A percentile compares a stretch with the other conserved stretches of the same genome.
phyloP scores from a whole-genome alignment of 768 basidiomycete genomes.

The Mycena rosella region DNA sequence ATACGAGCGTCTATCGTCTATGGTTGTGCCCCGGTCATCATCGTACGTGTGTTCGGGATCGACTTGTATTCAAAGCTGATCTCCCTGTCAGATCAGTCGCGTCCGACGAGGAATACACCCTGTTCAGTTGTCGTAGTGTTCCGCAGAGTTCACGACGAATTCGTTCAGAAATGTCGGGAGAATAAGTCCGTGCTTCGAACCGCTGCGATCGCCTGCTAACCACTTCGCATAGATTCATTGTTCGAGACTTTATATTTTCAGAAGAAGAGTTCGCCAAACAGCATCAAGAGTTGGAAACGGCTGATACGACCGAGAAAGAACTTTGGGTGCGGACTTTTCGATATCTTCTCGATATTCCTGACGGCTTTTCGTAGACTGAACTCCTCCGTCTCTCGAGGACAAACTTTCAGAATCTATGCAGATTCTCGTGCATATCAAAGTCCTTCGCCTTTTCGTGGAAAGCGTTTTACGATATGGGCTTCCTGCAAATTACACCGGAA shows the following conservation, averaged over 20 bases:
- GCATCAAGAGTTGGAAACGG: slow-evolving; percentile 81
- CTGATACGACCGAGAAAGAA: slow-evolving; percentile 92
- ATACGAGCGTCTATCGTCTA: slow-evolving; percentile 88
- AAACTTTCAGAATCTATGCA: slow-evolving; percentile 99
- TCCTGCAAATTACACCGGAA: slow-evolving; percentile 89
- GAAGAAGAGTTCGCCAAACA: slow-evolving; percentile 86
- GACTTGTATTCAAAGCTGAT: slow-evolving; percentile 15
- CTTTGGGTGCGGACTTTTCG: slow-evolving; percentile 85
- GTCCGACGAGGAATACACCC: slow-evolving; percentile 89
- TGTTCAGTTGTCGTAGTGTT: slow-evolving; percentile 92
- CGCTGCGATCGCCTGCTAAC: slow-evolving; percentile 23
- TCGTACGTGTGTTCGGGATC: slow-evolving; percentile 61
- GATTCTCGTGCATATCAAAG: slow-evolving; percentile 92
- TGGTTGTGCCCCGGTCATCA: slow-evolving; percentile 95
- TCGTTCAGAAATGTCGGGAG: slow-evolving; percentile 93
- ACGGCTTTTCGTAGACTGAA: slow-evolving; percentile 75
- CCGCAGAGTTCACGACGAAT: slow-evolving; percentile 91
- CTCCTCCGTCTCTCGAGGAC: slow-evolving; percentile 90
- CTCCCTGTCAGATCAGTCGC: slow-evolving; percentile 68
- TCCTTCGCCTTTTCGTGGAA: slow-evolving; percentile 92
- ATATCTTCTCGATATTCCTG: not conserved
- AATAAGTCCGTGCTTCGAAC: slow-evolving; percentile 87
- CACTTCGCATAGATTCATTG: slow-evolving; percentile 82
- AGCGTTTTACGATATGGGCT: slow-evolving; percentile 96
- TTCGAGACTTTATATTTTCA: slow-evolving; percentile 94